Conservation (phyloP, 768 basidiomycete genomes). For the Macrolepiota albuminosa region DNA sequence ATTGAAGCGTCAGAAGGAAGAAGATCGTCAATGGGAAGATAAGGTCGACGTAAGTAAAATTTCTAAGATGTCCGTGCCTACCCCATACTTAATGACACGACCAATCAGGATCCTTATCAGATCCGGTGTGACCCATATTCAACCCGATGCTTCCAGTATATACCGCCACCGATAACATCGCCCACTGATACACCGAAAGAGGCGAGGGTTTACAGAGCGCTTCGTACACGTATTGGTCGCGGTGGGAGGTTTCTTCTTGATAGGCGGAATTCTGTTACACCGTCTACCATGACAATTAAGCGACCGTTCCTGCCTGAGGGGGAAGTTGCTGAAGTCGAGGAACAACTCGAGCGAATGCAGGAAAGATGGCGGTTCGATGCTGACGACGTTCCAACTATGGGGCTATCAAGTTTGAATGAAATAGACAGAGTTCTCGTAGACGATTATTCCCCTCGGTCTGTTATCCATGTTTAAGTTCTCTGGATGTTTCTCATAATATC, state of each 20-base stretch:
- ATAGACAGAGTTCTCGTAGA: background rate
- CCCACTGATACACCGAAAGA: slow-evolving; percentile 18
- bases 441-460: background rate
- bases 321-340: background rate
- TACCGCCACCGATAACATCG: background rate
- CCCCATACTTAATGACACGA: background rate
- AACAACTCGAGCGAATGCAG: background rate
- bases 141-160: slow-evolving; percentile 60
- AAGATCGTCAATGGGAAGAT: slow-evolving; percentile 84
- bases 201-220: slow-evolving; percentile 31
- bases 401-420: background rate
- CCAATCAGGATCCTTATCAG: slow-evolving; percentile 63
- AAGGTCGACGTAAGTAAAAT: slow-evolving; percentile 60
- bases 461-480: background rate
- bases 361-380: background rate
- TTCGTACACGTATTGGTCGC: slow-evolving; percentile 77
- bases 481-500: background rate
- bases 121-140: slow-evolving; percentile 49
- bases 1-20: slow-evolving; percentile 58
- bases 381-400: background rate
- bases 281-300: slow-evolving; percentile 5
- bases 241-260: slow-evolving; percentile 77
- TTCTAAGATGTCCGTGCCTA: background rate
- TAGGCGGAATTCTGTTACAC: slow-evolving; percentile 43
- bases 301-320: background rate